These are phyloP conservation scores for Claviceps lovelessii DNA, from an alignment of 2,329 filamentous ascomycete genomes.

Conservation along the genomic window DNA sequence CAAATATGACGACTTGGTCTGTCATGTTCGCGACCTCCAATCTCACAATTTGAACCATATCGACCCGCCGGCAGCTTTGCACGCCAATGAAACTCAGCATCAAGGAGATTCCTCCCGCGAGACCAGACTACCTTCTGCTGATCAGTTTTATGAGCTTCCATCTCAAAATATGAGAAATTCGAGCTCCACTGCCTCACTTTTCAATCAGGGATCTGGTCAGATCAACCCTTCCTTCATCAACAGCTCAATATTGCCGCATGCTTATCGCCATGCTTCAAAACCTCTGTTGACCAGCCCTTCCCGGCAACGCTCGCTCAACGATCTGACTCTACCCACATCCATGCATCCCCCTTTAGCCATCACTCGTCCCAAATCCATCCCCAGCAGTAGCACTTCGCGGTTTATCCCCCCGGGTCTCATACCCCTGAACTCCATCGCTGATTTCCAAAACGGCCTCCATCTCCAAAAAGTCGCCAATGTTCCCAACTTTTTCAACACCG, in stretches of 20 bases:
- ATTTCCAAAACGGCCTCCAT: not conserved
- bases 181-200: not conserved
- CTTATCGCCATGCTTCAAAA: not conserved
- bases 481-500: not conserved
- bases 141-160: not conserved
- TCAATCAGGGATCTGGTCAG: not conserved
- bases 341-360: not conserved
- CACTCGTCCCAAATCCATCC: slow-evolving; percentile 2
- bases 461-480: not conserved
- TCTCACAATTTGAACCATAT: not conserved
- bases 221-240: not conserved
- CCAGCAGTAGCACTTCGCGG: not conserved
- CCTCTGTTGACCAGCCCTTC: not conserved
- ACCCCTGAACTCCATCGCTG: not conserved
- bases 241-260: not conserved
- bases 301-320: slow-evolving; percentile 3
- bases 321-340: not conserved
- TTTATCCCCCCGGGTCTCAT: not conserved
- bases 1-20: not conserved
- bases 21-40: not conserved
- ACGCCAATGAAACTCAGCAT: not conserved
- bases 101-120: not conserved
- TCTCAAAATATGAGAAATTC: not conserved
- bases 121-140: not conserved
- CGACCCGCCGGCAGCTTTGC: not conserved